These are phyloP conservation scores for Eucalyptus curtisii DNA, from an alignment of 345 rosid species.

Conservation along the genomic window DNA sequence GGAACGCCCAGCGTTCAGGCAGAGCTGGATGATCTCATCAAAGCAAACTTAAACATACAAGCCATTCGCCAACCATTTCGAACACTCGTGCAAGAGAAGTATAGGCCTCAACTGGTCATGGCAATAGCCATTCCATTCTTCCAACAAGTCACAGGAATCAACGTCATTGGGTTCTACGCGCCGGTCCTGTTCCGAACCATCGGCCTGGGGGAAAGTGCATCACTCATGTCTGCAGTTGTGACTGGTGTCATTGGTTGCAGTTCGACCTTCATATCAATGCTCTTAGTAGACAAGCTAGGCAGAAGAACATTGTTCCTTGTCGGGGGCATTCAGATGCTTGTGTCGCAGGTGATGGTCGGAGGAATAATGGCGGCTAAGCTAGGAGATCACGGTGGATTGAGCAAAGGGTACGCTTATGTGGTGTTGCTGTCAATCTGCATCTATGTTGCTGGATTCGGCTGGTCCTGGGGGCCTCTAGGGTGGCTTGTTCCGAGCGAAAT, in stretches of 20 bases:
- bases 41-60: slow-evolving; percentile 19
- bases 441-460: slow-evolving; percentile 27
- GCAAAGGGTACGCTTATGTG: slow-evolving; percentile 15
- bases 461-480: slow-evolving; percentile 50
- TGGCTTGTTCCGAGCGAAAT: slow-evolving; percentile 46
- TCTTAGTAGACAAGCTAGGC: slow-evolving; percentile 47
- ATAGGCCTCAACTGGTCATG: slow-evolving; percentile 67
- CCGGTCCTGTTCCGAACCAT: slow-evolving; percentile 60
- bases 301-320: slow-evolving; percentile 30
- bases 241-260: slow-evolving; percentile 32
- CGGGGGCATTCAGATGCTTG: slow-evolving; percentile 56
- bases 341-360: slow-evolving; percentile 40
- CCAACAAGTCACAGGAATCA: slow-evolving; percentile 70
- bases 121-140: slow-evolving; percentile 60
- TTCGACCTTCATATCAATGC: slow-evolving; percentile 40
- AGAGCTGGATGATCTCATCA: slow-evolving; percentile 52
- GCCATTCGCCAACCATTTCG: slow-evolving; percentile 19
- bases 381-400: slow-evolving; percentile 38
- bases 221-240: slow-evolving; percentile 40
- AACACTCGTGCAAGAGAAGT: slow-evolving; percentile 24
- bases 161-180: slow-evolving; percentile 60
- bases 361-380: slow-evolving; percentile 22
- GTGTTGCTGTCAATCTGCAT: slow-evolving; percentile 16
- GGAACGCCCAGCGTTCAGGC: slow-evolving; percentile 42
- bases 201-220: slow-evolving; percentile 50